Conservation (phyloP, 106 monocot genomes). For the Dioscorea zingiberensis region DNA sequence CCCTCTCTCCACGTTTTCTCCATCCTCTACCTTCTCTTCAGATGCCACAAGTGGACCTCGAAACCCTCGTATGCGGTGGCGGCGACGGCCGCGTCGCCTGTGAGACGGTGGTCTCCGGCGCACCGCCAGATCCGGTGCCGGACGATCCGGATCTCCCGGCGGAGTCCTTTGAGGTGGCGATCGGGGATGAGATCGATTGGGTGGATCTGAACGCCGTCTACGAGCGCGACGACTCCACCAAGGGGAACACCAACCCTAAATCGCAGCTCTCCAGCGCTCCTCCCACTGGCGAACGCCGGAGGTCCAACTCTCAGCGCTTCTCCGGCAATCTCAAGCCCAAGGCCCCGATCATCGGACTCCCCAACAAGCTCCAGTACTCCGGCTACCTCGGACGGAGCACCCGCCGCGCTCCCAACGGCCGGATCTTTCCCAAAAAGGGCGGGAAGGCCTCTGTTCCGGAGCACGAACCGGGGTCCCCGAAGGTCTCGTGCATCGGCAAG, state of each 20-base stretch:
- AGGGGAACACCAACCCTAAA: constrained; percentile 30
- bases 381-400: constrained; percentile 28
- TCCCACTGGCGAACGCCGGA: background rate
- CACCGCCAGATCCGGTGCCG: constrained; percentile 1
- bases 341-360: constrained; percentile 61
- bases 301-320: constrained; percentile 52
- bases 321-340: constrained; percentile 54
- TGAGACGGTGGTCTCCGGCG: background rate
- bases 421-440: constrained; percentile 40
- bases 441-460: constrained; percentile 8
- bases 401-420: constrained; percentile 14
- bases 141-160: constrained; percentile 27
- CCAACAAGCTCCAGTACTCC: constrained; percentile 50
- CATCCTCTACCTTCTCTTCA: constrained; percentile 2
- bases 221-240: constrained; percentile 34
- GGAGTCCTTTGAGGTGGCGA: constrained; percentile 23
- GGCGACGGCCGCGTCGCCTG: constrained; percentile 9
- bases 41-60: constrained; percentile 16
- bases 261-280: background rate
- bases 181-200: constrained; percentile 34
- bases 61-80: constrained; percentile 5
- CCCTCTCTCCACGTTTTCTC: background rate
- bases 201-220: constrained; percentile 24
- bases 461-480: constrained; percentile 57
- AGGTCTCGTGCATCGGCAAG: constrained; percentile 74